Evolutionary conservation across 768 basidiomycete species (phyloP).

Genomic region (Dioszegia aurantiaca): DNA sequence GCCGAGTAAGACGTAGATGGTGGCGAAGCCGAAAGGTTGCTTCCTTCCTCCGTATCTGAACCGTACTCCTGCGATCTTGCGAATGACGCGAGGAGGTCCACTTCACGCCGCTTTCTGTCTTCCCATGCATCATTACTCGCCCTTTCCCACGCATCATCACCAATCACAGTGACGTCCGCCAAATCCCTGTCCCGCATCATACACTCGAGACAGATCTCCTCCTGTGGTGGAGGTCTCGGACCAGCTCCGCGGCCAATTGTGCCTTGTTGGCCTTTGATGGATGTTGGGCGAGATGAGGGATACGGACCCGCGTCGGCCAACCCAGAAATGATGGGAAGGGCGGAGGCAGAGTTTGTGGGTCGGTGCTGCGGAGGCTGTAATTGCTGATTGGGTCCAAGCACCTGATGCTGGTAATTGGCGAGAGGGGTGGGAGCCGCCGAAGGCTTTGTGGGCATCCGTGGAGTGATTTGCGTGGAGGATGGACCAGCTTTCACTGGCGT

Average conservation of each 20-base stretch:
- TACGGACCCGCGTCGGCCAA: slow-evolving; percentile 43
- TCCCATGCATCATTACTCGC: slow-evolving; percentile 78
- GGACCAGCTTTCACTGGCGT: slow-evolving; percentile 1
- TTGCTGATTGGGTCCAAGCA: neutral
- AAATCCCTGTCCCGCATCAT: slow-evolving; percentile 99
- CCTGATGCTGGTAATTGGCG: neutral
- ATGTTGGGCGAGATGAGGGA: slow-evolving; percentile 19
- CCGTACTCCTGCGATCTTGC: neutral
- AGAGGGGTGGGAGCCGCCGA: neutral
- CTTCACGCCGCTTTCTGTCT: slow-evolving; percentile 60
- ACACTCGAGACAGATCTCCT: slow-evolving; percentile 90
- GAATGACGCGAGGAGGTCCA: slow-evolving; percentile 21
- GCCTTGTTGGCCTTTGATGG: slow-evolving; percentile 15
- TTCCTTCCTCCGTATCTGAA: neutral
- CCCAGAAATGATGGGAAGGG: slow-evolving; percentile 39
- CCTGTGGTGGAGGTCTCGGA: slow-evolving; percentile 37
- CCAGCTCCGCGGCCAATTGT: slow-evolving; percentile 13
- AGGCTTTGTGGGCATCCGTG: neutral
- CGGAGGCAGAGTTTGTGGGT: slow-evolving; percentile 35
- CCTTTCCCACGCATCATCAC: slow-evolving; percentile 84
- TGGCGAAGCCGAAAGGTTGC: slow-evolving; percentile 6
- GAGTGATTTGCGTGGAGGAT: neutral
- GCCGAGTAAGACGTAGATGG: slow-evolving; percentile 19
- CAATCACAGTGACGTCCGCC: slow-evolving; percentile 86
- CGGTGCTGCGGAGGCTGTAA: slow-evolving; percentile 15